Evolutionary conservation across 2,329 filamentous ascomycete species (phyloP), one percentile per base, ranked within the genome.

Genomic region (Fusarium proliferatum): DNA sequence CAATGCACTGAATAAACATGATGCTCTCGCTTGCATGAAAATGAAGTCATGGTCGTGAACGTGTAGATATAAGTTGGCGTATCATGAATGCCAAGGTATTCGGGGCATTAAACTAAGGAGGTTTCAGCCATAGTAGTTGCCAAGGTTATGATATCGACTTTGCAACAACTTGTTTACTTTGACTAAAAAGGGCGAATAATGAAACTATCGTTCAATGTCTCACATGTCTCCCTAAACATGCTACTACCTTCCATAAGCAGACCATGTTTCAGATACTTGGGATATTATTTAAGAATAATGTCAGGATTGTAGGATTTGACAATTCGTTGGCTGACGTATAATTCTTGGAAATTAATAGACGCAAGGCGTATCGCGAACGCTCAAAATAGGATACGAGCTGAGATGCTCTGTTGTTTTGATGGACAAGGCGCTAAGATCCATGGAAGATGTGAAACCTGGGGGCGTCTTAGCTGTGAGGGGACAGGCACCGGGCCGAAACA

Each of bases 391-490:
- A 62, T 34, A 53, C 23, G 42, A 74, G 51, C 60, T 71, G 53
- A 62, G 61, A 28, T 67, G n/a, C n/a, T 39, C 59, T 43, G 36
- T 45, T 48, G 59, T 23, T 43, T 21, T 52, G 26, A 39, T n/a
- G 33, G 41, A 33, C 38, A 42, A 38, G 69, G 69, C 66, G 72
- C 66, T 65, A 73, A 51, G 23, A 75, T 67, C 63, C 69, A 73
- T 76, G 74, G 55, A 70, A 48, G 53, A 65, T 62, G 62, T 77
- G 74, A 76, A 76, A 76, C 72, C 56, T 12, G 61, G 63, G 63
- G 68, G 75, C 63, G 73, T 71, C 61, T 66, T 70, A 69, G 71
- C 64, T 65, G 58, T 41, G 56, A 69, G 64, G 34, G 30, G 33
- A 52, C 61, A 69, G 58, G 56, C 56, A 64, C 67, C 58, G 45